These are phyloP conservation scores for Parsonsia alboflavescens DNA, from an alignment of 257 asterid species.

Conservation along the genomic window DNA sequence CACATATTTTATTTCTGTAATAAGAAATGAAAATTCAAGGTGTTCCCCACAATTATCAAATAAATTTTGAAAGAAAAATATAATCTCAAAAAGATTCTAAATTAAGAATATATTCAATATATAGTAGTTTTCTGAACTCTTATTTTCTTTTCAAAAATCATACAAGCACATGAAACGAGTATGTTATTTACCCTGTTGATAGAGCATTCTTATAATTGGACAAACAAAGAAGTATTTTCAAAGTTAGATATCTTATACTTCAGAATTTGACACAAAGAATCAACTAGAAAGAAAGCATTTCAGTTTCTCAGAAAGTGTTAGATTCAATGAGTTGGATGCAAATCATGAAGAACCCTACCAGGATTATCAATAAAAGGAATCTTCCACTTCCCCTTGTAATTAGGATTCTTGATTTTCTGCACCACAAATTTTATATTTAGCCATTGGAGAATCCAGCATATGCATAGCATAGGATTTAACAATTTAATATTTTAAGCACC, in stretches of 20 bases:
- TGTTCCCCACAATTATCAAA: too few relatives aligned
- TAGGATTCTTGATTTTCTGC: conserved; percentile 12
- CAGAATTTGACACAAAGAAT: background rate
- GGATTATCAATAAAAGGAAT: conserved; percentile 12
- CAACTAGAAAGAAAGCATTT: background rate
- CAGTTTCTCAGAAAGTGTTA: background rate
- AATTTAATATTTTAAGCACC: conserved; percentile 27
- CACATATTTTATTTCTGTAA: too few relatives aligned
- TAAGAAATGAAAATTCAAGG: too few relatives aligned
- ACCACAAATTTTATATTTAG: background rate
- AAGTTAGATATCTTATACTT: background rate
- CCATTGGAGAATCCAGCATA: background rate
- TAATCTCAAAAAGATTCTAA: too few relatives aligned
- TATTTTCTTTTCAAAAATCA: background rate
- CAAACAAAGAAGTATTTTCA: background rate
- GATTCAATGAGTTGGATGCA: background rate
- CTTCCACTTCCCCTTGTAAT: conserved; percentile 14
- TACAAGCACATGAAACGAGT: too few relatives aligned
- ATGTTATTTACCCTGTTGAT: too few relatives aligned
- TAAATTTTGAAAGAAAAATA: too few relatives aligned
- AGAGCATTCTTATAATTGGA: background rate
- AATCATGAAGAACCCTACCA: background rate
- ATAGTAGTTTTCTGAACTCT: too few relatives aligned
- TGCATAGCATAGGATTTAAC: background rate
- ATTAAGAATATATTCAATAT: too few relatives aligned